phyloP scores from a whole-genome alignment of 2,329 filamentous ascomycete species.

The Septoria petroselini region DNA sequence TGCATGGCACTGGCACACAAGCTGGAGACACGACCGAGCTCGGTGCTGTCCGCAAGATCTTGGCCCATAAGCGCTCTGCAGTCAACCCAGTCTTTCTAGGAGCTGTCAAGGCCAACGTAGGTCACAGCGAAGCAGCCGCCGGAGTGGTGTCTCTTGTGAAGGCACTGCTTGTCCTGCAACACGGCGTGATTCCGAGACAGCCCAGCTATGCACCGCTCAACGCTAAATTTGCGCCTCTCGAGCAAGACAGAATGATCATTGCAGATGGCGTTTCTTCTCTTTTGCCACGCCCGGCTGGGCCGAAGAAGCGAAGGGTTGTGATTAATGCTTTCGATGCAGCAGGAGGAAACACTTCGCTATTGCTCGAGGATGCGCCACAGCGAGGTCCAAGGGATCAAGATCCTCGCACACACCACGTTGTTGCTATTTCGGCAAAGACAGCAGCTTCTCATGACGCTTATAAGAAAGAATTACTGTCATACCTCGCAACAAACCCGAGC shows the following conservation, averaged over 20 bases:
- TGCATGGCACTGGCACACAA: slow-evolving; percentile 23
- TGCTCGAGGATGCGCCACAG: slow-evolving; percentile 60
- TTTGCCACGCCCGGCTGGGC: slow-evolving; percentile 34
- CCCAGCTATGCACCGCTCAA: neutral
- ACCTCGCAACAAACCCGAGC: neutral
- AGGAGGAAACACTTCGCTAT: slow-evolving; percentile 66
- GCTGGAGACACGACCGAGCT: slow-evolving; percentile 17
- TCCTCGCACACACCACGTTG: slow-evolving; percentile 46
- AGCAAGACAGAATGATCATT: neutral
- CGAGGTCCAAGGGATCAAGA: slow-evolving; percentile 21
- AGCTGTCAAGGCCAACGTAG: slow-evolving; percentile 38
- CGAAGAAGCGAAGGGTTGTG: slow-evolving; percentile 42
- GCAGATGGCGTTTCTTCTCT: slow-evolving; percentile 15
- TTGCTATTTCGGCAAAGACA: slow-evolving; percentile 59
- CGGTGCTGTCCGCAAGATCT: slow-evolving; percentile 5
- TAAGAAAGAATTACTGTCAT: slow-evolving; percentile 39
- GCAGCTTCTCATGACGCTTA: slow-evolving; percentile 50
- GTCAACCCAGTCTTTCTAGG: slow-evolving; percentile 32
- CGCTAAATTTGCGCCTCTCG: neutral
- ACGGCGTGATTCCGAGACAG: neutral
- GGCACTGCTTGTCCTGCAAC: slow-evolving; percentile 27
- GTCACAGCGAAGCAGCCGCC: slow-evolving; percentile 39
- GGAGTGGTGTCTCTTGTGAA: slow-evolving; percentile 38
- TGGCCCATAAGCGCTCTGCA: neutral
- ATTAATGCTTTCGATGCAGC: slow-evolving; percentile 70